Conservation (phyloP, 371 early-diverging fungal genomes). For the Chytridium lagenaria region DNA sequence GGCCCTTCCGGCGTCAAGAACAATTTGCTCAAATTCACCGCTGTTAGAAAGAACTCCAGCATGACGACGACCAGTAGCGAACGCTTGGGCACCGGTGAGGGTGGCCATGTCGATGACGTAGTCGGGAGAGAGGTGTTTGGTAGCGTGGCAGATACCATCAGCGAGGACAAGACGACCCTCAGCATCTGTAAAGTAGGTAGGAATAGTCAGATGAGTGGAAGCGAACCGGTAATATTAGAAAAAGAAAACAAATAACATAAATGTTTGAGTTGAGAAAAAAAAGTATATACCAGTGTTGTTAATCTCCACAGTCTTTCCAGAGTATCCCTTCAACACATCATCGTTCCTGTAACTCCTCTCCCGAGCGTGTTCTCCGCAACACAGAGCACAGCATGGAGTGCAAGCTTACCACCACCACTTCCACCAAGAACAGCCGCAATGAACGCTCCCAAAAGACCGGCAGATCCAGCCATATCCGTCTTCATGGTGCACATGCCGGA, state of each 20-base stretch:
- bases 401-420: background rate
- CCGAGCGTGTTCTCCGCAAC: slow-evolving; percentile 56
- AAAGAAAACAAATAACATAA: background rate
- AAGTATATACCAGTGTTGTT: slow-evolving; percentile 4
- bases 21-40: slow-evolving; percentile 42
- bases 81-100: slow-evolving; percentile 59
- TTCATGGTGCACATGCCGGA: slow-evolving; percentile 48
- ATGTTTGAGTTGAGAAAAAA: too few species aligned
- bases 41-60: slow-evolving; percentile 49
- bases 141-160: slow-evolving; percentile 56
- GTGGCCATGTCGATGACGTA: slow-evolving; percentile 57
- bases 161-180: slow-evolving; percentile 51
- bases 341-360: slow-evolving; percentile 42
- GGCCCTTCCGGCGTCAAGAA: slow-evolving; percentile 46
- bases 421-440: slow-evolving; percentile 40
- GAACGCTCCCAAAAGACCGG: slow-evolving; percentile 53
- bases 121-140: slow-evolving; percentile 49
- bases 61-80: slow-evolving; percentile 54
- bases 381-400: slow-evolving; percentile 53
- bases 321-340: slow-evolving; percentile 52
- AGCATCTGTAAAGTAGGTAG: slow-evolving; percentile 43
- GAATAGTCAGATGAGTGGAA: background rate
- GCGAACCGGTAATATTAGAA: too few species aligned
- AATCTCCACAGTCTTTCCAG: slow-evolving; percentile 60
- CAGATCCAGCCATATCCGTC: slow-evolving; percentile 59